A percentile compares a stretch with the other conserved stretches of the same genome.
Conservation (phyloP, 257 asterid genomes). For the Cruciata laevipes region DNA sequence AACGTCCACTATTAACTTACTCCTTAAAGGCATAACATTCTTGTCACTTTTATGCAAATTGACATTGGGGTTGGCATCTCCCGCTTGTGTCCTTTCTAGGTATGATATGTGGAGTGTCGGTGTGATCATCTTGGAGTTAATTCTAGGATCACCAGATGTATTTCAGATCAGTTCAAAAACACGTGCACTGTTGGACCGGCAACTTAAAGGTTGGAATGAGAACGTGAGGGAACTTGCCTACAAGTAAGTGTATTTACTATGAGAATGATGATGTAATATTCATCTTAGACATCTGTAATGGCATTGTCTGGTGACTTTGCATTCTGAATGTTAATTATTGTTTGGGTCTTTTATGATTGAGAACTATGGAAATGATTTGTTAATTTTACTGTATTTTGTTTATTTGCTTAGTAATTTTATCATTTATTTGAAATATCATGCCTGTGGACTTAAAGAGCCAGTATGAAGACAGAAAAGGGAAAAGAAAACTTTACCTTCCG, state of each 20-base stretch:
- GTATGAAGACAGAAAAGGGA: neutral
- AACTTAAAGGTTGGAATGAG: slow-evolving; percentile 89
- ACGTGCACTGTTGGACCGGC: slow-evolving; percentile 83
- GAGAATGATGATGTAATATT: neutral
- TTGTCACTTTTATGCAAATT: neutral
- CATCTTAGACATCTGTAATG: neutral
- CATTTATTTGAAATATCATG: neutral
- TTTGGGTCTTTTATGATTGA: neutral
- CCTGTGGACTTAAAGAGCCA: neutral
- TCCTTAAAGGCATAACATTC: neutral
- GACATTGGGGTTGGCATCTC: slow-evolving; percentile 10
- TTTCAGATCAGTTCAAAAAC: slow-evolving; percentile 78
- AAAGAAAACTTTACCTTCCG: neutral
- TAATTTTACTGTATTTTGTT: neutral
- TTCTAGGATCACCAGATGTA: slow-evolving; percentile 91
- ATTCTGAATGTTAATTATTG: neutral
- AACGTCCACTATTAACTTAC: neutral
- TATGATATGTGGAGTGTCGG: slow-evolving; percentile 99
- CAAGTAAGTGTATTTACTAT: slow-evolving; percentile 47
- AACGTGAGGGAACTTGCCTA: slow-evolving; percentile 87
- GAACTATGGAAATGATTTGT: neutral
- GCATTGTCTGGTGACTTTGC: neutral
- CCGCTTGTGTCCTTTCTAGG: slow-evolving; percentile 37
- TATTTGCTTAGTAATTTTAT: neutral
- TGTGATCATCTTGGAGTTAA: slow-evolving; percentile 79